Conservation (phyloP, 495 filamentous ascomycete genomes). For the Neurospora sublineolata region DNA sequence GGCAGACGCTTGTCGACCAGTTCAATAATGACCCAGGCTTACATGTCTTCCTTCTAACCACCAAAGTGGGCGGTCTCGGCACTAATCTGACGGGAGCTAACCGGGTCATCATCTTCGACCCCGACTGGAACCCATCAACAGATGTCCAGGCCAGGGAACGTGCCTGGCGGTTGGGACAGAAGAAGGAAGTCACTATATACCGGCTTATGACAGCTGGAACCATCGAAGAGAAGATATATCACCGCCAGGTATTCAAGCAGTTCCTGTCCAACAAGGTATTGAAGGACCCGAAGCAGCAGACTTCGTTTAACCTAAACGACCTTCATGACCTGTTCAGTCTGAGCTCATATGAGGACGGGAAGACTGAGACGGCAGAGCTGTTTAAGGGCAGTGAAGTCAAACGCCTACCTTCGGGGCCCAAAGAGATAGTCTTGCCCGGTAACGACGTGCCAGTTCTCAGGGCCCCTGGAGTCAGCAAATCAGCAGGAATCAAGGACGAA, state of each 20-base stretch:
- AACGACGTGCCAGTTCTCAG: constrained; percentile 6
- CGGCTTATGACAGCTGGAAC: constrained; percentile 94
- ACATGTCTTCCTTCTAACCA: constrained; percentile 86
- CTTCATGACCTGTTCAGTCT: constrained; percentile 85
- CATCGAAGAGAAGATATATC: constrained; percentile 98
- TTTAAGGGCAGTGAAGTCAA: constrained; percentile 76
- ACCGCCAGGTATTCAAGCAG: constrained; percentile 95
- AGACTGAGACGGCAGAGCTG: constrained; percentile 71
- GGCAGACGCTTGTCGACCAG: constrained; percentile 75
- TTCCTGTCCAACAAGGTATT: constrained; percentile 91
- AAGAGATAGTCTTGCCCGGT: constrained; percentile 19
- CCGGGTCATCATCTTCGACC: constrained; percentile 93
- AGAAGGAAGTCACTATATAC: constrained; percentile 85
- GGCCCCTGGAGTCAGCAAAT: neutral
- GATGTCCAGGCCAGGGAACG: constrained; percentile 92
- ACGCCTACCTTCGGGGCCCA: constrained; percentile 32
- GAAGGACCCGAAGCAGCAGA: constrained; percentile 79
- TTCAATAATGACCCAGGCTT: constrained; percentile 75
- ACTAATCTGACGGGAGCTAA: constrained; percentile 91
- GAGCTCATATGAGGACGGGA: constrained; percentile 51
- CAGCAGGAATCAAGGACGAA: neutral
- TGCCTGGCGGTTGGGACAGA: constrained; percentile 92
- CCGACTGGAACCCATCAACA: constrained; percentile 94
- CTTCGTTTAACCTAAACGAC: constrained; percentile 74
- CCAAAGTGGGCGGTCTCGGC: constrained; percentile 86